phyloP scores from a whole-genome alignment of 805 yeast genomes.

The Dipodascus geniculatus region DNA sequence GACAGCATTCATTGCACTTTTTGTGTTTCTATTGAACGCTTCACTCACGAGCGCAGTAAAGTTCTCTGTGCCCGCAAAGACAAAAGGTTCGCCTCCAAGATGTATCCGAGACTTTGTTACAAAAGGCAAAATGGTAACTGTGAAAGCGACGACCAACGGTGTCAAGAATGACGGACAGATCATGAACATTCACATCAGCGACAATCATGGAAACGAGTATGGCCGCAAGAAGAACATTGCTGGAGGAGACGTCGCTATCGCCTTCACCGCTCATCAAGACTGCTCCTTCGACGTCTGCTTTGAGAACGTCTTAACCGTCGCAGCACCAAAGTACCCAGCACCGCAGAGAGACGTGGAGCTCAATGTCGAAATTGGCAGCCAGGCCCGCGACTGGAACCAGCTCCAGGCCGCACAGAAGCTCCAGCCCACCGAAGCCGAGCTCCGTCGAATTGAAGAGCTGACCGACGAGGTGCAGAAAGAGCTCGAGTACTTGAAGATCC shows the following conservation, averaged over 20 bases:
- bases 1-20: neutral
- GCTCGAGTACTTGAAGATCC: conserved; percentile 66
- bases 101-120: conserved; percentile 89
- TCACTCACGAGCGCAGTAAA: conserved; percentile 16
- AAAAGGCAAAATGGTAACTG: conserved; percentile 78
- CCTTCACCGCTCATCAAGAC: conserved; percentile 73
- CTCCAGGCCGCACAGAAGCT: conserved; percentile 86
- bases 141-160: conserved; percentile 67
- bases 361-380: conserved; percentile 90
- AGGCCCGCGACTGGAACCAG: conserved; percentile 96
- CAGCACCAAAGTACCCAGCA: conserved; percentile 13
- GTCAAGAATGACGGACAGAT: conserved; percentile 76
- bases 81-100: conserved; percentile 34
- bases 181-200: conserved; percentile 45
- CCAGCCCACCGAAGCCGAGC: conserved; percentile 83
- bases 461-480: conserved; percentile 72
- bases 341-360: conserved; percentile 60
- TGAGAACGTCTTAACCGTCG: conserved; percentile 39
- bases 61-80: conserved; percentile 23
- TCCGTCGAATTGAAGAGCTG: conserved; percentile 77
- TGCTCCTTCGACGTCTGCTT: conserved; percentile 89
- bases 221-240: conserved; percentile 66
- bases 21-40: neutral
- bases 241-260: conserved; percentile 51
- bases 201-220: conserved; percentile 76